A percentile compares a stretch with the other conserved stretches of the same genome.
These are phyloP conservation scores for Annulohypoxylon maeteangense DNA, from an alignment of 495 filamentous ascomycete genomes.

Conservation along the genomic window DNA sequence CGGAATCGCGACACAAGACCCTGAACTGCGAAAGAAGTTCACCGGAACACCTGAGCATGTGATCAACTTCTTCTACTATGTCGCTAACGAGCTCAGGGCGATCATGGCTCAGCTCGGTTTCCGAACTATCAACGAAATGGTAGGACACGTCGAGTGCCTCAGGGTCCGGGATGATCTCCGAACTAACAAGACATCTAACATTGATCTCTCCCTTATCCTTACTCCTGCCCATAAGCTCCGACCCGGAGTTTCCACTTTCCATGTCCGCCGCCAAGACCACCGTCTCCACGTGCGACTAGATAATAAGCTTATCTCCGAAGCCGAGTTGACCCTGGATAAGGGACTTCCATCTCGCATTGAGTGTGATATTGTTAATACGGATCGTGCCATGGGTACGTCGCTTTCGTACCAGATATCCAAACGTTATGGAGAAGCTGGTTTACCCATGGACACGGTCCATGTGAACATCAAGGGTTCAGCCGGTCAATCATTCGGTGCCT, in stretches of 20 bases:
- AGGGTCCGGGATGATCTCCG: constrained; percentile 89
- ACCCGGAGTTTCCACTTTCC: constrained; percentile 97
- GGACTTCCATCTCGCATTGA: constrained; percentile 95
- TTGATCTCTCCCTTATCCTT: constrained; percentile 94
- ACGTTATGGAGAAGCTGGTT: constrained; percentile 87
- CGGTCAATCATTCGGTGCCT: constrained; percentile 97
- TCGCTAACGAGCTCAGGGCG: constrained; percentile 95
- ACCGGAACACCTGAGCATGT: constrained; percentile 94
- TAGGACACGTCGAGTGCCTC: constrained; percentile 90
- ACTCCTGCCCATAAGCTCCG: constrained; percentile 96
- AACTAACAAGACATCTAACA: constrained; percentile 88
- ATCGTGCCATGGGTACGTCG: constrained; percentile 93
- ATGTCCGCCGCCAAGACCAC: constrained; percentile 98
- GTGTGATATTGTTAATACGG: constrained; percentile 98
- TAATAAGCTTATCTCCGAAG: constrained; percentile 98
- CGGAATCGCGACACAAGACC: constrained; percentile 96
- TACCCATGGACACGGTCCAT: constrained; percentile 96
- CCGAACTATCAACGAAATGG: constrained; percentile 98
- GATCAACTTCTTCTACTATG: constrained; percentile 99
- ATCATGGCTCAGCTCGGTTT: constrained; percentile 98
- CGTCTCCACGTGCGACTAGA: constrained; percentile 92
- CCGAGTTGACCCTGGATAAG: constrained; percentile 95
- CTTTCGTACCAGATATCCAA: constrained; percentile 97
- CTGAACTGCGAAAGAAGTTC: constrained; percentile 95
- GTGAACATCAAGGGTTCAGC: constrained; percentile 99